Evolutionary conservation across 257 asterid species (phyloP).

Genomic region (Thymus quinquecostatus): DNA sequence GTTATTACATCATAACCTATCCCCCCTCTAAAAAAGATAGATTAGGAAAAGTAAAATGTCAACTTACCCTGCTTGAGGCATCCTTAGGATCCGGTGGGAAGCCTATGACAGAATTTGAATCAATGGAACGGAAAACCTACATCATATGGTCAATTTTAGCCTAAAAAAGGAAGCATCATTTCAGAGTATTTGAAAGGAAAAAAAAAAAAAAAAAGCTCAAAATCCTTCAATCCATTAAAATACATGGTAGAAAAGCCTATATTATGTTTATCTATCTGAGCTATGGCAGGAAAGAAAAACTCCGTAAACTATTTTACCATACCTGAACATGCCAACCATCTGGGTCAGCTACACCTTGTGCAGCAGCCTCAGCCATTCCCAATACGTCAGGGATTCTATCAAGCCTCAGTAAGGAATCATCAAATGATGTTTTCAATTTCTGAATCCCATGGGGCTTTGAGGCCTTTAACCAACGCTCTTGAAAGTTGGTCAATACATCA

Average conservation of each 20-base stretch:
- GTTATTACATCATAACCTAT: not conserved
- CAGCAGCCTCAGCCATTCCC: slow-evolving; percentile 49
- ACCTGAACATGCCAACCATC: slow-evolving; percentile 94
- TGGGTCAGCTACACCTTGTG: slow-evolving; percentile 46
- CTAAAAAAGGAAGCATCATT: not conserved
- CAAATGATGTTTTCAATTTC: slow-evolving; percentile 59
- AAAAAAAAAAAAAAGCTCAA: too few relatives aligned
- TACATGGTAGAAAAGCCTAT: too few relatives aligned
- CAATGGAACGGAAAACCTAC: slow-evolving; percentile 88
- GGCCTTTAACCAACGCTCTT: slow-evolving; percentile 86
- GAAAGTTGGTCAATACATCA: slow-evolving; percentile 76
- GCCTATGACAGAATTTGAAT: slow-evolving; percentile 84
- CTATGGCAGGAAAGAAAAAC: too few relatives aligned
- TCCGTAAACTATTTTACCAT: not conserved
- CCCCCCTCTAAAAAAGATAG: not conserved
- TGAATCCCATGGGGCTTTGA: slow-evolving; percentile 58
- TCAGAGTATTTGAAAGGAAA: not conserved
- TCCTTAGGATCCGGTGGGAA: slow-evolving; percentile 81
- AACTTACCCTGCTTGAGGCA: slow-evolving; percentile 63
- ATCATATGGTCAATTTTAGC: slow-evolving; percentile 28
- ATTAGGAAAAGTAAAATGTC: not conserved
- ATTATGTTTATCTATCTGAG: not conserved
- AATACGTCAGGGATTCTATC: slow-evolving; percentile 73
- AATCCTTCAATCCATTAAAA: too few relatives aligned
- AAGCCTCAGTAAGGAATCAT: slow-evolving; percentile 72